These are phyloP conservation scores for Colletotrichum agaves DNA, from an alignment of 2,329 filamentous ascomycete species.

Conservation along the genomic window DNA sequence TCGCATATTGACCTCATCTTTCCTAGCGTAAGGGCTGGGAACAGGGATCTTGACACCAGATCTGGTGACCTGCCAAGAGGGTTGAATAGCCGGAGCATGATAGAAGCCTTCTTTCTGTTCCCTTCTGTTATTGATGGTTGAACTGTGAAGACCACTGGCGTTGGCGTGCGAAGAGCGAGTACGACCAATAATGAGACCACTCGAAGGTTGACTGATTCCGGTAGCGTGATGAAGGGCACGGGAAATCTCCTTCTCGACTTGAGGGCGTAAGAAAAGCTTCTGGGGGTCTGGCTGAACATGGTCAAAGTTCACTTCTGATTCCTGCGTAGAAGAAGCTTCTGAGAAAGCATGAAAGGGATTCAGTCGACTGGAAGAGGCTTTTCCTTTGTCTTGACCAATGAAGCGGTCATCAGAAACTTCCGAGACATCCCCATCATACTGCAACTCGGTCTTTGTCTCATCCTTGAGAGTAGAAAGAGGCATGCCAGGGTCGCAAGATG, in stretches of 20 bases:
- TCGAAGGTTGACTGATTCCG: conserved; percentile 31
- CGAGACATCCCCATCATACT: conserved; percentile 5
- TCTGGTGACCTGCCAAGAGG: conserved; percentile 23
- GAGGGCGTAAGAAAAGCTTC: conserved; percentile 24
- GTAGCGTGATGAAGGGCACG: conserved; percentile 31
- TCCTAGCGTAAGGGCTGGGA: neutral
- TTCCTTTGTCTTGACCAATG: neutral
- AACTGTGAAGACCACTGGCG: neutral
- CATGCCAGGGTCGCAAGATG: neutral
- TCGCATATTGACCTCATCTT: conserved; percentile 15
- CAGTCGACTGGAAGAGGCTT: conserved; percentile 16
- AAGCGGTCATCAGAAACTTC: neutral
- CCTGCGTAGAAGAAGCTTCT: conserved; percentile 15
- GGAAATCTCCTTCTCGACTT: conserved; percentile 36
- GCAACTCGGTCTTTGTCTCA: neutral
- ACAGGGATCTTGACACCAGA: conserved; percentile 32
- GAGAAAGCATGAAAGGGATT: conserved; percentile 35
- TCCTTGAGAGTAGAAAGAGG: neutral
- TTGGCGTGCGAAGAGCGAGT: conserved; percentile 3
- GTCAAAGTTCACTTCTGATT: conserved; percentile 22
- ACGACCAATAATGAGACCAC: conserved; percentile 28
- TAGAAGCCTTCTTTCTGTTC: conserved; percentile 28
- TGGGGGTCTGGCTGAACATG: conserved; percentile 2
- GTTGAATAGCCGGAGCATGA: conserved; percentile 33
- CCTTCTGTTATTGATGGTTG: neutral